These are phyloP conservation scores for Cryphonectria carpinicola DNA, from an alignment of 2,329 filamentous ascomycete genomes.

Conservation along the genomic window DNA sequence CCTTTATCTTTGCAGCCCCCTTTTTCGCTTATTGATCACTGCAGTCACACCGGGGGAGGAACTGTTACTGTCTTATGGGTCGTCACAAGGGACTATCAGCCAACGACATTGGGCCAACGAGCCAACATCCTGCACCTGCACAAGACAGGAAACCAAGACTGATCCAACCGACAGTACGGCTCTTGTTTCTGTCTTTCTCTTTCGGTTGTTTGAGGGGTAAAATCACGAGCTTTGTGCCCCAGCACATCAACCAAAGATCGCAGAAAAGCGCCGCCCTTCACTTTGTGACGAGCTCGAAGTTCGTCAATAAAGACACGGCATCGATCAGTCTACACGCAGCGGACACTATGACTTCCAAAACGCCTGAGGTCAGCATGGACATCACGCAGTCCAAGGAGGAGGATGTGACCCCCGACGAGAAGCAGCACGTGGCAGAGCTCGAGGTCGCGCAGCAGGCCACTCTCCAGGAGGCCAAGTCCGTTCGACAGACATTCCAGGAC, in stretches of 20 bases:
- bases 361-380: background rate
- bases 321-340: background rate
- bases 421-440: conserved; percentile 10
- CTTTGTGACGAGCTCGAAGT: background rate
- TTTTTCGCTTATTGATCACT: background rate
- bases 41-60: background rate
- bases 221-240: background rate
- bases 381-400: background rate
- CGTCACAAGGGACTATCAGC: background rate
- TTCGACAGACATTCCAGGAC: conserved; percentile 3
- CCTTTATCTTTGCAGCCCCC: background rate
- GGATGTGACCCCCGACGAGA: background rate
- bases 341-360: background rate
- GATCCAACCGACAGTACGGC: background rate
- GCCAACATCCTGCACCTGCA: background rate
- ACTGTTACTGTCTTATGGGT: background rate
- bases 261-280: background rate
- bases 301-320: background rate
- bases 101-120: background rate
- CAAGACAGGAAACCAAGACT: background rate
- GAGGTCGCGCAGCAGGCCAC: conserved; percentile 7
- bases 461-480: background rate
- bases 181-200: background rate
- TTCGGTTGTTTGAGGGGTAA: background rate
- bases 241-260: background rate